phyloP scores from a whole-genome alignment of 2,329 filamentous ascomycete genomes.

The Monosporascus sp. region DNA sequence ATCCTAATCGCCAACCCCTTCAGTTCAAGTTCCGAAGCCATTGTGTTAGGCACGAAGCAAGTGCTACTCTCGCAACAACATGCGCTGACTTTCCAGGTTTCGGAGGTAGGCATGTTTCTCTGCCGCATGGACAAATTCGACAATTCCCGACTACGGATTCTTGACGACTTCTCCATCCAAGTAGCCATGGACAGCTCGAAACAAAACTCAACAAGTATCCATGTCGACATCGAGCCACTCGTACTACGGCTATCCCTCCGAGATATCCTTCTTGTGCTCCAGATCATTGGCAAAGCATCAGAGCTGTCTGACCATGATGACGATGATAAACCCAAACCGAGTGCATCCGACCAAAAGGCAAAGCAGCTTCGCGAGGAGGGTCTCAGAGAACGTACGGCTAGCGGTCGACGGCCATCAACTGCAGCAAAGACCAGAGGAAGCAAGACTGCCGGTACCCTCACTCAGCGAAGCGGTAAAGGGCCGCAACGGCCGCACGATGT shows the following conservation, averaged over 20 bases:
- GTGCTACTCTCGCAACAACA: slow-evolving; percentile 90
- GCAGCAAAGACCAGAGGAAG: slow-evolving; percentile 34
- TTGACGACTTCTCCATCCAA: slow-evolving; percentile 93
- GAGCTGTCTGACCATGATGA: slow-evolving; percentile 70
- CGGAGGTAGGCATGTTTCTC: slow-evolving; percentile 94
- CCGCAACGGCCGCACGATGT: slow-evolving; percentile 26
- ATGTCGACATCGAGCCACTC: slow-evolving; percentile 83
- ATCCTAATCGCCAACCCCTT: slow-evolving; percentile 94
- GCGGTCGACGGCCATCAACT: slow-evolving; percentile 50
- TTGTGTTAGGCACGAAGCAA: slow-evolving; percentile 91
- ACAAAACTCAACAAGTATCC: slow-evolving; percentile 66
- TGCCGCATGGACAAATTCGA: slow-evolving; percentile 99
- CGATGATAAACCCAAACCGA: slow-evolving; percentile 37
- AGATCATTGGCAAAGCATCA: slow-evolving; percentile 86
- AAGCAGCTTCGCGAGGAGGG: slow-evolving; percentile 45
- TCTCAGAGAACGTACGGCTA: slow-evolving; percentile 51
- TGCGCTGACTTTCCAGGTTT: slow-evolving; percentile 86
- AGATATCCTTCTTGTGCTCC: slow-evolving; percentile 88
- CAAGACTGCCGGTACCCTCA: slow-evolving; percentile 29
- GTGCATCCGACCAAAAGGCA: slow-evolving; percentile 48
- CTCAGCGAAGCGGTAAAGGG: slow-evolving; percentile 20
- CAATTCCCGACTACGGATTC: slow-evolving; percentile 78
- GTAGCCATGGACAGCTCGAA: slow-evolving; percentile 73
- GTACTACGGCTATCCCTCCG: slow-evolving; percentile 85
- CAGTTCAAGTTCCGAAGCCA: slow-evolving; percentile 85